Base-by-base conservation (phyloP, 805 yeast genomes). In the Ogataea sp. region DNA sequence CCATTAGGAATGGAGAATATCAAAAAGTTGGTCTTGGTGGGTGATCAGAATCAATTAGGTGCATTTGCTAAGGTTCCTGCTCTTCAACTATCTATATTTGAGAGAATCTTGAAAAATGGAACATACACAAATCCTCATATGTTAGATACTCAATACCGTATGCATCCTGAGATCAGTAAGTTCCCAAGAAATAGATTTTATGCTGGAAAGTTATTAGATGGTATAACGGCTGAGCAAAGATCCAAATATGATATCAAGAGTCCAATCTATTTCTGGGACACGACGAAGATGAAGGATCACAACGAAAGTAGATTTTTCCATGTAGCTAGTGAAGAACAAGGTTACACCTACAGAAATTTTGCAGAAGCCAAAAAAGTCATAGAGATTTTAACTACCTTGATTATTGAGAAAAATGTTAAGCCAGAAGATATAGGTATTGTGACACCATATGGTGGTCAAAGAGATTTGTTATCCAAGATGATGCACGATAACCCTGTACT, bases 91-190 rank as follows among this genome's bases (percentile, higher is more conserved):
- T 80, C 87, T 1, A 57, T 82, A 40, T 82, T 82, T 50, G 87
- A 82, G 61, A 65, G 90, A 51, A 73, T 79, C 3, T 55, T 82
- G 36, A 56, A 65, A 31, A 80, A 79, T 54, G 83, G 82, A 3
- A 70, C 81, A 1, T 79, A 75, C 50, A 59, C 62, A 23, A 66
- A 68, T 13, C 82, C 84, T 2, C 77, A 73, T 45, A 77, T 81
- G 86, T 67, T 82, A 50, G 79, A 81, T 48, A 75, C 78, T 1
- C 98, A 90, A 56, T 90, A 90, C 56, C 90, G 98, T 65, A 90
- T 93, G 98, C 95, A 93, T 58, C 96, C 97, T 0, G 78, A 70
- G 4, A 93, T 93, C 33, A 83, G 96, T 27, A 63, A 53, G 38
- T 93, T 93, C 58, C 96, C 98, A 1, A 80, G 96, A 36, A 54